phyloP scores from a whole-genome alignment of 345 rosid species.

The Atalantia buxifolia region DNA sequence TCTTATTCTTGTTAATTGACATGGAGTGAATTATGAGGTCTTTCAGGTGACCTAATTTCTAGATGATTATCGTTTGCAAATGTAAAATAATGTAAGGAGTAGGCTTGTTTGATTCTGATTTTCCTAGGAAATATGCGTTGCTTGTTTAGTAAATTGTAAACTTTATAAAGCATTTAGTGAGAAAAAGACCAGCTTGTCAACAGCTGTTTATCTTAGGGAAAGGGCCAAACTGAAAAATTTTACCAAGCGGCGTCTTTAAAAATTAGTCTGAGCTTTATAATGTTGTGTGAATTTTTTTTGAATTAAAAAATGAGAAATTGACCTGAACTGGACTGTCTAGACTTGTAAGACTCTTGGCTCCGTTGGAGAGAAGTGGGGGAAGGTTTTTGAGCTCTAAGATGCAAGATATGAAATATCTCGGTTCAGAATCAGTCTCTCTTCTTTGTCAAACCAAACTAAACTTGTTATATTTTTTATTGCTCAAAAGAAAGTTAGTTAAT shows the following conservation, averaged over 20 bases:
- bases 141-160: neutral
- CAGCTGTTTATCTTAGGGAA: neutral
- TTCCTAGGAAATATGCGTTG: neutral
- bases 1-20: neutral
- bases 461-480: neutral
- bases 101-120: neutral
- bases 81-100: neutral
- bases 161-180: neutral
- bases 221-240: neutral
- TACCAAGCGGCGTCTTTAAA: neutral
- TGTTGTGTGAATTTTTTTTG: neutral
- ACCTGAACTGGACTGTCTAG: neutral
- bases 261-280: neutral
- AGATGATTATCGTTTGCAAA: neutral
- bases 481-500: neutral
- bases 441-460: neutral
- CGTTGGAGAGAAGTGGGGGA: neutral
- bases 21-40: neutral
- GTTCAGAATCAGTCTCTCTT: neutral
- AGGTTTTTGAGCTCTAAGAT: neutral
- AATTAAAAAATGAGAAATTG: neutral
- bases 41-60: neutral
- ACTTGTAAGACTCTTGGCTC: neutral
- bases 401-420: neutral
- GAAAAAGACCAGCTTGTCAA: neutral